Percentiles rank a stretch among this genome's conserved stretches.
Evolutionary conservation across 2,329 filamentous ascomycete species (phyloP).

Genomic region (Aureobasidium mangrovei): DNA sequence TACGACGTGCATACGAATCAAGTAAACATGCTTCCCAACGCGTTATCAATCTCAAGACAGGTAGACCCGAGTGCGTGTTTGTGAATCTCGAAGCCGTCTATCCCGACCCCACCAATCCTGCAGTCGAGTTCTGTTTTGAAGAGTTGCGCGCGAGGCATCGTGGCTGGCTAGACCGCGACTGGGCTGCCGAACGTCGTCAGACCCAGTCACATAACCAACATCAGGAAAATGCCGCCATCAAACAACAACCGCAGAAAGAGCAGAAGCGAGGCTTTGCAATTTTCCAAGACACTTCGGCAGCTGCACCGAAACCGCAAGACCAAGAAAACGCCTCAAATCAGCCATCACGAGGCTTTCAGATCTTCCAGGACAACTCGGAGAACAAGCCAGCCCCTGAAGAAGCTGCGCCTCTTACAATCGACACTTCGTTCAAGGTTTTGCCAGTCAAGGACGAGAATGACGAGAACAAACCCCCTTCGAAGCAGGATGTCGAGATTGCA

Average conservation of each 20-base stretch:
- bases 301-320: background rate
- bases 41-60: slow-evolving; percentile 71
- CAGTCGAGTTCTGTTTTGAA: slow-evolving; percentile 77
- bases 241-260: slow-evolving; percentile 6
- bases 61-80: slow-evolving; percentile 77
- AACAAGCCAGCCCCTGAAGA: slow-evolving; percentile 15
- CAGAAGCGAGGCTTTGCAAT: slow-evolving; percentile 15
- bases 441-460: slow-evolving; percentile 37
- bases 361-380: slow-evolving; percentile 14
- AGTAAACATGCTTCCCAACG: slow-evolving; percentile 57
- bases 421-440: slow-evolving; percentile 24
- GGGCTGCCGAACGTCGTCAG: slow-evolving; percentile 9
- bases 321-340: slow-evolving; percentile 2
- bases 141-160: slow-evolving; percentile 73
- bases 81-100: slow-evolving; percentile 82
- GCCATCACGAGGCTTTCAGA: slow-evolving; percentile 20
- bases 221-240: background rate
- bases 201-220: slow-evolving; percentile 6
- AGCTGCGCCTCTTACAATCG: slow-evolving; percentile 13
- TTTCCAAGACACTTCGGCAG: slow-evolving; percentile 14
- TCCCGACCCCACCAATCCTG: slow-evolving; percentile 59
- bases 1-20: slow-evolving; percentile 13
- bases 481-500: slow-evolving; percentile 33
- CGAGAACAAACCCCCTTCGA: slow-evolving; percentile 36
- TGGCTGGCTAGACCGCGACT: slow-evolving; percentile 52